Conservation (phyloP, 345 rosid genomes). For the Moringa oleifera region DNA sequence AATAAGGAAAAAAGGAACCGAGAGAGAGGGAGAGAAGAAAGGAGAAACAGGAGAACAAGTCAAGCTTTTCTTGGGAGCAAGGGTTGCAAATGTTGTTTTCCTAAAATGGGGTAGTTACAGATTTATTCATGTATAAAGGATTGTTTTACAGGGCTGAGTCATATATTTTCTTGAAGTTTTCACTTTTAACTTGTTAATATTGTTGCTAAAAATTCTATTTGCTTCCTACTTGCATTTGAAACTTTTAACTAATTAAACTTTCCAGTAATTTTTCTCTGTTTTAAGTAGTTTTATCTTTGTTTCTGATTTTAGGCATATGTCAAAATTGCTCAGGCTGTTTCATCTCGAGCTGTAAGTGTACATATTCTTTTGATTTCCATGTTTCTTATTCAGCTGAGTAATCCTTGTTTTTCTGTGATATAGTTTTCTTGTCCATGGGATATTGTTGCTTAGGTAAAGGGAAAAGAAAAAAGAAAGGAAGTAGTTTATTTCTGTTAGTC, state of each 20-base stretch:
- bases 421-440: neutral
- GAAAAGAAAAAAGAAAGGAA: too few relatives aligned
- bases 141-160: too few relatives aligned
- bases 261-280: neutral
- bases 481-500: neutral
- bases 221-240: neutral
- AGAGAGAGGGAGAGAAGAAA: too few relatives aligned
- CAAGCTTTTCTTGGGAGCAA: too few relatives aligned
- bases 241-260: constrained; percentile 1
- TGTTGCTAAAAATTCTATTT: too few relatives aligned
- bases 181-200: too few relatives aligned
- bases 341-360: constrained; percentile 80
- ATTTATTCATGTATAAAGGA: too few relatives aligned
- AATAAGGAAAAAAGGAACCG: too few relatives aligned
- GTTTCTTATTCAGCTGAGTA: neutral
- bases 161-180: too few relatives aligned
- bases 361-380: constrained; percentile 1
- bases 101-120: too few relatives aligned
- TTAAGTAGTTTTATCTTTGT: neutral
- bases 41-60: too few relatives aligned
- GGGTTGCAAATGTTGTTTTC: too few relatives aligned
- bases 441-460: neutral
- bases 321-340: constrained; percentile 92
- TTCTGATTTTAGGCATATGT: constrained; percentile 64
- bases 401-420: neutral